Evolutionary conservation across 345 rosid species (phyloP), one percentile per base, ranked within the genome.

Genomic region (Camelina sativa): DNA sequence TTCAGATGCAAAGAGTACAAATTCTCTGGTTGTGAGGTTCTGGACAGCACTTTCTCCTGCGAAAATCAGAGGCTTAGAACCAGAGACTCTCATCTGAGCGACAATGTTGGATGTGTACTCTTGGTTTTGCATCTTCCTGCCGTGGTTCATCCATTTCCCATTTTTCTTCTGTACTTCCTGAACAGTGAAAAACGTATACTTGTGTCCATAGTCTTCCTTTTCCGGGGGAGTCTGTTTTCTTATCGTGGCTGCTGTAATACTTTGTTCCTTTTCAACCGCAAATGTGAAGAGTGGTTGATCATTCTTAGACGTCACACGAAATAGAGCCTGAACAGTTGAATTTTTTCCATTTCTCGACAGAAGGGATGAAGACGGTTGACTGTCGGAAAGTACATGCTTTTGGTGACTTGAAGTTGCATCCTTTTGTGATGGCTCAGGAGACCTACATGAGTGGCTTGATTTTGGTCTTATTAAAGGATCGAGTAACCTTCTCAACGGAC

Each of bases 401-500:
- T 69, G 83, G 52, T 80, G 86, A 17, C 58, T 69, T 35, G 83
- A 73, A 11, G 74, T 68, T 1, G 76, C 78, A 65, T 72, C 81
- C 51, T 55, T 84, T 75, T 65, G 76, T 51, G 85, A 62, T 69
- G 84, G 82, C 64, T 86, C 87, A 52, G 66, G 73, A 72, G 80
- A 79, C 22, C 76, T 70, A 69, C 72, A 80, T 46, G 77, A 67
- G 62, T 73, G 80, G 43, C 78, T 81, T 34, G 80, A 78, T 79
- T 85, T 94, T 13, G 91, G 86, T 81, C 83, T 91, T 69, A 88
- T 77, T 48, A 94, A 75, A 20, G 96, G 95, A 57, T 89, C 96
- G 59, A 94, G 76, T 58, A 94, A 76, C 84, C 96, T 89, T 81
- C 95, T 88, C 80, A 94, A 82, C 43, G 98, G 98, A 83, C 97